Conservation (phyloP, 2,329 filamentous ascomycete genomes). For the Cadophora luteo-olivacea region DNA sequence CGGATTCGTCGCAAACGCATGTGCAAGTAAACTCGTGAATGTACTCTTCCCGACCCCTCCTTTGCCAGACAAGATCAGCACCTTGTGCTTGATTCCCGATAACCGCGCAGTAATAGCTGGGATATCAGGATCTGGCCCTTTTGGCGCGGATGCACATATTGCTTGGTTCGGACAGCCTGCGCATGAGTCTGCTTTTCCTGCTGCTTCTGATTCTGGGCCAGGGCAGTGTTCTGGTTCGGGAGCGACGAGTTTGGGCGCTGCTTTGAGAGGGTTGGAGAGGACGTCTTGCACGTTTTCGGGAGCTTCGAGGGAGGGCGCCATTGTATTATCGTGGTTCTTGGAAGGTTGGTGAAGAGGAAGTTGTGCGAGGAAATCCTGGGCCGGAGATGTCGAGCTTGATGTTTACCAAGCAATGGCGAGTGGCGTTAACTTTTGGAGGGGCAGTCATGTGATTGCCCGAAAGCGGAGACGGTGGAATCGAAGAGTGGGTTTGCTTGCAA, state of each 20-base stretch:
- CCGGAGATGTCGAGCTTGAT: constrained; percentile 15
- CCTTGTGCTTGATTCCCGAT: constrained; percentile 84
- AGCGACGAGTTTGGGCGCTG: constrained; percentile 84
- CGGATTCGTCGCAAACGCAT: constrained; percentile 85
- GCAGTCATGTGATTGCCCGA: constrained; percentile 6
- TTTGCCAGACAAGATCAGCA: constrained; percentile 90
- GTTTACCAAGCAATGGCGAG: constrained; percentile 19
- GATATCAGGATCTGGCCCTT: constrained; percentile 94
- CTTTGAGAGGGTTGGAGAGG: constrained; percentile 76
- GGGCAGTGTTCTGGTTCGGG: constrained; percentile 98
- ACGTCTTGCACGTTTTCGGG: constrained; percentile 71
- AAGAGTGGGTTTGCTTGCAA: constrained; percentile 9
- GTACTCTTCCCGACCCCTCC: constrained; percentile 97
- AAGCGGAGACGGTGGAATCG: constrained; percentile 14
- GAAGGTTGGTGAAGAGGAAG: not conserved
- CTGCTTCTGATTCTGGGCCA: constrained; percentile 79
- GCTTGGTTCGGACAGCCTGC: constrained; percentile 94
- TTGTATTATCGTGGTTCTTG: constrained; percentile 46
- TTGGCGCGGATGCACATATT: constrained; percentile 92
- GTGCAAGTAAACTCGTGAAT: constrained; percentile 85
- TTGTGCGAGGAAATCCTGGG: not conserved
- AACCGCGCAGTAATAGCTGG: constrained; percentile 86
- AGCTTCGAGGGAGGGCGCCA: constrained; percentile 85
- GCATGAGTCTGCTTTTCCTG: constrained; percentile 80
- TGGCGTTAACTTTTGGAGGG: constrained; percentile 14